phyloP scores from a whole-genome alignment of 352 stramenopile genomes.

The Pythium myriotylum region DNA sequence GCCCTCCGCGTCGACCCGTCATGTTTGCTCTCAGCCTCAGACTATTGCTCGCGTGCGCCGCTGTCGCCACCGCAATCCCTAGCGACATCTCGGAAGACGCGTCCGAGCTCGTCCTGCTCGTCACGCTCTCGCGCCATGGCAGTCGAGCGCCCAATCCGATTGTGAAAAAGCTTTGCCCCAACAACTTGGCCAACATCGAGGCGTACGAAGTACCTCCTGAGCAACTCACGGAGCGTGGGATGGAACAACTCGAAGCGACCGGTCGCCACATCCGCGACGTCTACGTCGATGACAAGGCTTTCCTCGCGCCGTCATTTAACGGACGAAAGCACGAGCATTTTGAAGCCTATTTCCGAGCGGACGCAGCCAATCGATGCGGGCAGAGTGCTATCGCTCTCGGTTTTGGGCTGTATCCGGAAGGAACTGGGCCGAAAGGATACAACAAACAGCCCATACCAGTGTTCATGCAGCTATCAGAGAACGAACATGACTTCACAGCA shows the following conservation, averaged over 20 bases:
- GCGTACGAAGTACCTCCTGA: conserved; percentile 68
- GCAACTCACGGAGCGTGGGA: conserved; percentile 73
- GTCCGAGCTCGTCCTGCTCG: conserved; percentile 28
- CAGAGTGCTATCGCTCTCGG: conserved; percentile 72
- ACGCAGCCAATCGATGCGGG: conserved; percentile 66
- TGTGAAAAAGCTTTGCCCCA: conserved; percentile 63
- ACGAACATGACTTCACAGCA: conserved; percentile 78
- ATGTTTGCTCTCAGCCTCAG: background rate
- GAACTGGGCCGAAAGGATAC: conserved; percentile 61
- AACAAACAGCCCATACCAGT: conserved; percentile 65
- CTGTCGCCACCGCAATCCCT: background rate
- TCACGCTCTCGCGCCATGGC: conserved; percentile 73
- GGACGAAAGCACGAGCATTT: conserved; percentile 58
- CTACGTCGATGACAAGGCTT: conserved; percentile 67
- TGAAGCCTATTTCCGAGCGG: conserved; percentile 75
- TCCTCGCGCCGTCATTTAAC: conserved; percentile 71
- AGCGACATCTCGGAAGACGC: background rate
- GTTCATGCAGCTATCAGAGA: conserved; percentile 82
- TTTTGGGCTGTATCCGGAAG: conserved; percentile 72
- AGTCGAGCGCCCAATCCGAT: conserved; percentile 72
- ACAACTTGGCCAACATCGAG: conserved; percentile 60
- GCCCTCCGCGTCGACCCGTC: background rate
- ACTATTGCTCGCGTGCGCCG: conserved; percentile 2
- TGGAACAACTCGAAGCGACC: conserved; percentile 68
- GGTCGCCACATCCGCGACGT: conserved; percentile 67